Percentiles rank a stretch among this genome's conserved stretches.
phyloP scores from a whole-genome alignment of 2,329 filamentous ascomycete species.

The Alternaria sp. region DNA sequence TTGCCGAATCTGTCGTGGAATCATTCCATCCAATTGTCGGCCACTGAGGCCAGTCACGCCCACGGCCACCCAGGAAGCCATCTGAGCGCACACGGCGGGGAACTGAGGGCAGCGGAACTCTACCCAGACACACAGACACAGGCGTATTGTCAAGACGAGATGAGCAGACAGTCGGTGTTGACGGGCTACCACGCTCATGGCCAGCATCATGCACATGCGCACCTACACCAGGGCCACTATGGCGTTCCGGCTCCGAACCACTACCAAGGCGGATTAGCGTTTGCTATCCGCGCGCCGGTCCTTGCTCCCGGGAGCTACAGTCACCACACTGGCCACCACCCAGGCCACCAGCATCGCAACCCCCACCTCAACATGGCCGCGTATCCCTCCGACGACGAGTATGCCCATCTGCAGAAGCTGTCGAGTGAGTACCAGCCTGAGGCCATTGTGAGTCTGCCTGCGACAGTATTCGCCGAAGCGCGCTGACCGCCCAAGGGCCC shows the following conservation, averaged over 20 bases:
- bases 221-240: constrained; percentile 35
- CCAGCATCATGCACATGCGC: constrained; percentile 22
- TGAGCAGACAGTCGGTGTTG: constrained; percentile 46
- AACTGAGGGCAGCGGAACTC: constrained; percentile 19
- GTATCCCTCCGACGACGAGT: constrained; percentile 60
- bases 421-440: constrained; percentile 69
- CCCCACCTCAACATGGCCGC: constrained; percentile 50
- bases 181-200: constrained; percentile 36
- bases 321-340: constrained; percentile 46
- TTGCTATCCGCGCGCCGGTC: constrained; percentile 51
- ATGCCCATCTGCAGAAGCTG: constrained; percentile 68
- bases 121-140: constrained; percentile 15
- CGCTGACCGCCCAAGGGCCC: constrained; percentile 70
- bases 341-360: constrained; percentile 37
- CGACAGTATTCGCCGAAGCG: constrained; percentile 19
- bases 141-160: constrained; percentile 20
- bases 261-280: constrained; percentile 44
- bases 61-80: constrained; percentile 23
- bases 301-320: constrained; percentile 47
- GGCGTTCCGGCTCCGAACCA: constrained; percentile 34
- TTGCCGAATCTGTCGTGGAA: constrained; percentile 50
- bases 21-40: constrained; percentile 42
- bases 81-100: constrained; percentile 21
- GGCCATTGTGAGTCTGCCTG: constrained; percentile 59
- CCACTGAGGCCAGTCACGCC: constrained; percentile 36